Base-by-base conservation (phyloP, 345 rosid genomes). In the Eucalyptus paniculata region DNA sequence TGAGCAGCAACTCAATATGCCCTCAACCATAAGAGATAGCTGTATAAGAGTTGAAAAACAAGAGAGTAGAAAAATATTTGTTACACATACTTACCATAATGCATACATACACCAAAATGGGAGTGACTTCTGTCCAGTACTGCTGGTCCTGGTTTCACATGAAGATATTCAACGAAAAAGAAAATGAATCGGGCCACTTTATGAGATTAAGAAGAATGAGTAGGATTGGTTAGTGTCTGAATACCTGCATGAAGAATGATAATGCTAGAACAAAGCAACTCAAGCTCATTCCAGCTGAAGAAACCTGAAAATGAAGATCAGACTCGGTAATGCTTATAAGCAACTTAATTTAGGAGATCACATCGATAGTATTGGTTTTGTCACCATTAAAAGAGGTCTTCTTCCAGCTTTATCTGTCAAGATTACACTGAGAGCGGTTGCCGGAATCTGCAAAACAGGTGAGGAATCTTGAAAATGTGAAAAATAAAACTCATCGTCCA, bases 401-500 rank as follows among this genome's bases (percentile, higher is more conserved):
- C 94, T 90, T 88, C 94, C 93, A 13, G 34, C 86, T 88, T 87
- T 90, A 89, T 93, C 94, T 34, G 86, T 91, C 21, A 91, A 60
- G 14, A 91, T 26, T 34, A 93, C 28, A 9, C 90, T 54, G 7
- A 87, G 34, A 34, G 62, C 37, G 2, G 87, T 72, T 32, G 77
- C 77, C 2, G 90, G 93, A 60, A 93, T 86, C 92, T 93, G 88
- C 85, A 89, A 12, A 87, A 65, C 24, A 62, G 53, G n/a, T 7
- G 37, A 21, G 32, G 15, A 72, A 65, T 16, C 28, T 12, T 50
- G 32, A 80, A 50, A 7, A 50, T 50, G 28, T 24, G 47, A 54
- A 37, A 42, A 12, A 77, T 37, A 16, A 28, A n/a, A 14, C 15
- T 12, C 53, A 8, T 69, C 23, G 4, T 44, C 50, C 44, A 30